Percentiles rank a stretch among this genome's conserved stretches.
phyloP scores from a whole-genome alignment of 2,329 filamentous ascomycete genomes.

The Fusarium brevicatenulatum region DNA sequence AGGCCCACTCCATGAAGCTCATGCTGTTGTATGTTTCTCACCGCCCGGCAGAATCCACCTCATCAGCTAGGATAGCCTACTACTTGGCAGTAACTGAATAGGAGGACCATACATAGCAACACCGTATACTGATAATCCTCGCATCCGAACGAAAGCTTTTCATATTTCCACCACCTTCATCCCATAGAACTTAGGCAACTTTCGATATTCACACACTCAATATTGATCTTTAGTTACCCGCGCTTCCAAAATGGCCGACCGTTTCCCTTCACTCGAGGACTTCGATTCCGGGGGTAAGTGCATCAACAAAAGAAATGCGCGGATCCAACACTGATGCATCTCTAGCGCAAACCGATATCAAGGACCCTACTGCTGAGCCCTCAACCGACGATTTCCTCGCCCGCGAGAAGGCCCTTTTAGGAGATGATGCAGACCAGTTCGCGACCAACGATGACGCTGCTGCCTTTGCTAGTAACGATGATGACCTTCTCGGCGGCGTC shows the following conservation, averaged over 20 bases:
- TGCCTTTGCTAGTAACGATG: constrained; percentile 70
- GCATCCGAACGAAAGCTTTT: constrained; percentile 8
- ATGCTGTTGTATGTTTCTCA: constrained; percentile 31
- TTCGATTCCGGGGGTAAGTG: constrained; percentile 73
- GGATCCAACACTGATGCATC: constrained; percentile 31
- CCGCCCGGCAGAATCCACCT: constrained; percentile 52
- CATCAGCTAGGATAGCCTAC: constrained; percentile 42
- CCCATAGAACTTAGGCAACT: neutral
- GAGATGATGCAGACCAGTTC: constrained; percentile 94
- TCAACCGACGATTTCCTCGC: constrained; percentile 87
- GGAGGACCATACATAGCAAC: constrained; percentile 39
- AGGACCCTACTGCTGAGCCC: constrained; percentile 65
- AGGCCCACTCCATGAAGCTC: constrained; percentile 15
- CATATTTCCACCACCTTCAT: constrained; percentile 4
- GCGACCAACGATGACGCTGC: constrained; percentile 77
- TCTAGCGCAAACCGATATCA: constrained; percentile 74
- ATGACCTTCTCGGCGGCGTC: constrained; percentile 79
- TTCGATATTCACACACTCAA: constrained; percentile 1
- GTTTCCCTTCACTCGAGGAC: constrained; percentile 83
- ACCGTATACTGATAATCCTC: constrained; percentile 33
- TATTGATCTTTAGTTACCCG: neutral
- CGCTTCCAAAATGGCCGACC: constrained; percentile 71
- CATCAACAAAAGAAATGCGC: constrained; percentile 23
- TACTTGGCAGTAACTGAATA: constrained; percentile 44
- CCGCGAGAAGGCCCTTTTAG: constrained; percentile 88